Evolutionary conservation across 2,329 filamentous ascomycete genomes (phyloP), one percentile per base, ranked within the genome.

Genomic region (Triangularia verruculosa): DNA sequence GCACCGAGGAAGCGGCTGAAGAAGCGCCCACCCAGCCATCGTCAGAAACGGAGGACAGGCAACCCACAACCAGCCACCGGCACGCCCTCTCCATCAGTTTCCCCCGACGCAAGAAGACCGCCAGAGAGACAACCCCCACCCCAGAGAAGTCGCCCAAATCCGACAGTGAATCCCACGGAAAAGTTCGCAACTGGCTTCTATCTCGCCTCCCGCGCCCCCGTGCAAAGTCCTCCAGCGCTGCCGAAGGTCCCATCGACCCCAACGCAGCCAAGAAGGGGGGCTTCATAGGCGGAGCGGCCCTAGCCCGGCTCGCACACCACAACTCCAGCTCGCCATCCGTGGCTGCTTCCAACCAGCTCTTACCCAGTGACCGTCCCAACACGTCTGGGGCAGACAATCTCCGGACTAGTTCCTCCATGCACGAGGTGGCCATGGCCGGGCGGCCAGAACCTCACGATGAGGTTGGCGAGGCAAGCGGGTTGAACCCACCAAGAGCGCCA

Each of bases 121-220:
- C 66, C 51, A 59, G 60, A 51, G 57, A 47, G 11, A 43, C 43
- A 13, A 51, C 9, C 25, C 24, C 61, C 8, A 32, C 60, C 15
- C 51, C 58, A 13, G 65, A 57, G 22, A 57, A 64, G 8, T 52
- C 62, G 12, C 51, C 65, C 66, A 25, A 56, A 62, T 17, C 68
- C 60, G 52, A 68, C 64, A 12, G 60, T 54, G 55, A 62, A 12
- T 69, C 70, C 6, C 63, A 61, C 25, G 39, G 39, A n/a, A 76
- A 75, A 54, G 73, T 79, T 27, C 79, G 74, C 63, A 75, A 72
- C 47, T 83, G 80, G 80, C 70, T 83, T 13, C 78, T 78, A 68
- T 76, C 72, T 9, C 78, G 75, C 43, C 77, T 82, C 62, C 67
- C 71, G 3, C 74, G 76, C 6, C 70, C 72, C 0, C 70, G 74